These are phyloP conservation scores for Ogataea pini DNA, from an alignment of 805 yeast genomes.

Conservation along the genomic window DNA sequence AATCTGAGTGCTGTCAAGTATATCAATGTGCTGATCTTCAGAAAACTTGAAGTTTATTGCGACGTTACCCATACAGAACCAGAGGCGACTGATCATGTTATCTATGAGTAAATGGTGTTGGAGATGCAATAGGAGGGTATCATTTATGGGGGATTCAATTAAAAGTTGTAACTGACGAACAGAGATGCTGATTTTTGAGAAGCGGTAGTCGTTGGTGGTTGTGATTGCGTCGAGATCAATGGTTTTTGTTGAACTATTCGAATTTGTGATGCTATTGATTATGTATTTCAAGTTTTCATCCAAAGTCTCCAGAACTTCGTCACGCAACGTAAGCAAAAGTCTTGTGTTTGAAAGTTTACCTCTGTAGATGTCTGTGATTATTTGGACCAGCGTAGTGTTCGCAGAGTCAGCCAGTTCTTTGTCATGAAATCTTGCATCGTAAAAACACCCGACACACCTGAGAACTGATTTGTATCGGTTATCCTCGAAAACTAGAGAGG, in stretches of 20 bases:
- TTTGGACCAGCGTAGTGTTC: constrained; percentile 25
- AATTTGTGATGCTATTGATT: constrained; percentile 30
- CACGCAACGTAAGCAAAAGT: constrained; percentile 25
- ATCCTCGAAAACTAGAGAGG: constrained; percentile 28
- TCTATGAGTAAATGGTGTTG: constrained; percentile 27
- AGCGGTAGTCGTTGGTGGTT: constrained; percentile 20
- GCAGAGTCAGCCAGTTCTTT: constrained; percentile 26
- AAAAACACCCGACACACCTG: constrained; percentile 26
- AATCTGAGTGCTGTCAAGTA: background rate
- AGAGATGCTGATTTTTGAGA: constrained; percentile 30
- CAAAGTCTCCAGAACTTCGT: constrained; percentile 24
- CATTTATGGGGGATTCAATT: constrained; percentile 24
- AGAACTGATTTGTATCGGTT: constrained; percentile 23
- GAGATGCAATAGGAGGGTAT: constrained; percentile 23
- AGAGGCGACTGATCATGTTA: constrained; percentile 28
- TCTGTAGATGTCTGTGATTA: constrained; percentile 23
- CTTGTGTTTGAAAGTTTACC: constrained; percentile 27
- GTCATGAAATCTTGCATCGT: constrained; percentile 28
- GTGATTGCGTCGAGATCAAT: constrained; percentile 21
- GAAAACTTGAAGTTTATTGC: constrained; percentile 29
- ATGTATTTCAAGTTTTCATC: constrained; percentile 26
- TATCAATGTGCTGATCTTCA: constrained; percentile 7
- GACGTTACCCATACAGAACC: constrained; percentile 37
- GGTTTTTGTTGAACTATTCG: constrained; percentile 13
- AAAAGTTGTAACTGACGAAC: constrained; percentile 30